Evolutionary conservation across 2,329 filamentous ascomycete species (phyloP), one percentile per base, ranked within the genome.

Genomic region (Stromatinia cepivora): DNA sequence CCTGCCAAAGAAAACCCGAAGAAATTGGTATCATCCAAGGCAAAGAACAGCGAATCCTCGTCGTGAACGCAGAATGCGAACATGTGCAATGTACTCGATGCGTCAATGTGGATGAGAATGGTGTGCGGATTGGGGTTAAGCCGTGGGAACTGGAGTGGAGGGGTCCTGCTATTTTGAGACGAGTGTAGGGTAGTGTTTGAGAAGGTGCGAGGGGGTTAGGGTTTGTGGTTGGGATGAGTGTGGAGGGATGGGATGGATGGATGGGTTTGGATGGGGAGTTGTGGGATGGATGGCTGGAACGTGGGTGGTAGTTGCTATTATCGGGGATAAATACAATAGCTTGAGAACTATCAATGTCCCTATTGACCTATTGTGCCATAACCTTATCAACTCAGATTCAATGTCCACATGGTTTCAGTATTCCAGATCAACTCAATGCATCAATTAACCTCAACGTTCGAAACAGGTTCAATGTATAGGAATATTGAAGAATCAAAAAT

Each of bases 91-190:
- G 61, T 28, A 11, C 17, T 6, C 48, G 61, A 22, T 64, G 61
- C 10, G 34, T 64, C 3, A 64, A 64, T 9, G 61, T 64, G 25
- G 46, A 64, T 15, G 61, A 64, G 61, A 28, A 22, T 39, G 46
- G 46, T 22, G 61, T 53, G n/a, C 61, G 61, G 1, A 20, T 64
- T 64, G 61, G 61, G 6, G 15, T 64, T 2, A 52, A 64, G n/a
- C 46, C 61, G 3, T 64, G 61, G 46, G 31, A 64, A 3, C 42
- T 64, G 48, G 22, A 52, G 15, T 64, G 61, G 61, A 64, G 13
- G 13, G 61, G 34, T 28, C 61, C 61, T 52, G n/a, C 15, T n/a
- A 1, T 11, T 39, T 52, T 1, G 1, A 15, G 9, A 39, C 9
- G 13, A 9, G 34, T 8, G 2, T 52, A 52, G 31, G 22, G 2